Conservation (phyloP, 176 grass and related monocot species). For the Avena sativa region DNA sequence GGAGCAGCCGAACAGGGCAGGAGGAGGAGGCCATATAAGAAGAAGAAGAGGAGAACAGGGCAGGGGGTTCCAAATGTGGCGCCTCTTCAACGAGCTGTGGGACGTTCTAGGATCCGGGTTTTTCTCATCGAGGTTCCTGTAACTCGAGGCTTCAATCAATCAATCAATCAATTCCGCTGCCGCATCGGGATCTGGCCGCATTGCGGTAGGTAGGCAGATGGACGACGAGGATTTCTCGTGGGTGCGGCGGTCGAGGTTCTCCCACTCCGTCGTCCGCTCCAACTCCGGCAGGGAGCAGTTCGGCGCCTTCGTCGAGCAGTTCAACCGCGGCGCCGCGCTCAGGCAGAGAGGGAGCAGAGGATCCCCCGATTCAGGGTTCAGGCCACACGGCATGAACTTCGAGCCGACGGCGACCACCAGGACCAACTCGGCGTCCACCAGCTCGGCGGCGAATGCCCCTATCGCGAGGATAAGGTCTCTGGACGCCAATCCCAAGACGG, state of each 20-base stretch:
- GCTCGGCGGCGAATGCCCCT: background rate
- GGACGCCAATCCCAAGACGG: background rate
- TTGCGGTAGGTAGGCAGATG: constrained; percentile 41
- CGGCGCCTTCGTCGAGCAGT: constrained; percentile 55
- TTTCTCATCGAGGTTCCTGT: constrained; percentile 65
- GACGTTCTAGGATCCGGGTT: constrained; percentile 62
- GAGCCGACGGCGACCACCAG: constrained; percentile 42
- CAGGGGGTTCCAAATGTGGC: constrained; percentile 45
- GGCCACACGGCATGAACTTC: constrained; percentile 49
- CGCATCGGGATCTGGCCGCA: constrained; percentile 11
- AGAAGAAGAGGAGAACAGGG: background rate
- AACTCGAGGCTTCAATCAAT: background rate
- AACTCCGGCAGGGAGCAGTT: constrained; percentile 54
- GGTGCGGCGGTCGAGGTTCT: constrained; percentile 80
- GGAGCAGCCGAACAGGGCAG: background rate
- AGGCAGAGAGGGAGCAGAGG: constrained; percentile 25
- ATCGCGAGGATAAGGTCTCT: constrained; percentile 23
- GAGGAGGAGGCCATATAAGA: background rate
- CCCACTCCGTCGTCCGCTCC: constrained; percentile 68
- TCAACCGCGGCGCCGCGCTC: constrained; percentile 52
- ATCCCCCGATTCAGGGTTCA: constrained; percentile 32
- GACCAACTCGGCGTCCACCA: background rate
- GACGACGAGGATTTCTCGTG: constrained; percentile 80
- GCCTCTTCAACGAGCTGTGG: constrained; percentile 53
- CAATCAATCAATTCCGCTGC: background rate